Percentiles rank a stretch among this genome's conserved stretches.
Conservation (phyloP, 1,284 basidiomycete genomes). For the Anthracocystis setariae region DNA sequence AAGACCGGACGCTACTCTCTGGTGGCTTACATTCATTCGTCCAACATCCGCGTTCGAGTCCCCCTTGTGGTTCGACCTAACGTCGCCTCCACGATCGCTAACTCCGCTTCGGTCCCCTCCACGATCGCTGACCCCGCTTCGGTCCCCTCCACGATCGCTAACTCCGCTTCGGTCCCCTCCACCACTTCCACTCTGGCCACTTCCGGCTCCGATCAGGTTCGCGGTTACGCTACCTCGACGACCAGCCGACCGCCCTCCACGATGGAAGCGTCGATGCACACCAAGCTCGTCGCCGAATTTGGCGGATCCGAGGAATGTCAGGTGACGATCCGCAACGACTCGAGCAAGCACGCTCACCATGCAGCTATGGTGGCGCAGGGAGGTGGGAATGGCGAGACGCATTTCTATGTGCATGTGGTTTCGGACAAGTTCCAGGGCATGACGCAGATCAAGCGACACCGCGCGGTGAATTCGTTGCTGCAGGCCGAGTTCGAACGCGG, state of each 20-base stretch:
- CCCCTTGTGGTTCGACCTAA: slow-evolving; percentile 31
- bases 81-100: slow-evolving; percentile 6
- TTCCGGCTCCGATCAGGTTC: slow-evolving; percentile 13
- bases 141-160: slow-evolving; percentile 3
- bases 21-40: slow-evolving; percentile 25
- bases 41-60: slow-evolving; percentile 34
- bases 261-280: slow-evolving; percentile 55
- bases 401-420: slow-evolving; percentile 65
- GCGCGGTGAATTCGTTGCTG: slow-evolving; percentile 60
- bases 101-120: slow-evolving; percentile 4
- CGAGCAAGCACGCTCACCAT: slow-evolving; percentile 64
- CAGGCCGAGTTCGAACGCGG: slow-evolving; percentile 59
- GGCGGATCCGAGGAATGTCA: slow-evolving; percentile 35
- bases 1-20: slow-evolving; percentile 37
- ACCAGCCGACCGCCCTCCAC: slow-evolving; percentile 1
- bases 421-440: slow-evolving; percentile 61
- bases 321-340: slow-evolving; percentile 60
- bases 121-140: neutral
- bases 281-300: slow-evolving; percentile 49
- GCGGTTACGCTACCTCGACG: slow-evolving; percentile 34
- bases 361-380: slow-evolving; percentile 67
- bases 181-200: slow-evolving; percentile 3
- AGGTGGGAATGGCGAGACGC: slow-evolving; percentile 65
- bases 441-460: slow-evolving; percentile 63
- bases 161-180: slow-evolving; percentile 4